A percentile compares a stretch with the other conserved stretches of the same genome.
Evolutionary conservation across 257 asterid genomes (phyloP).

Genomic region (Capsicum pubescens): DNA sequence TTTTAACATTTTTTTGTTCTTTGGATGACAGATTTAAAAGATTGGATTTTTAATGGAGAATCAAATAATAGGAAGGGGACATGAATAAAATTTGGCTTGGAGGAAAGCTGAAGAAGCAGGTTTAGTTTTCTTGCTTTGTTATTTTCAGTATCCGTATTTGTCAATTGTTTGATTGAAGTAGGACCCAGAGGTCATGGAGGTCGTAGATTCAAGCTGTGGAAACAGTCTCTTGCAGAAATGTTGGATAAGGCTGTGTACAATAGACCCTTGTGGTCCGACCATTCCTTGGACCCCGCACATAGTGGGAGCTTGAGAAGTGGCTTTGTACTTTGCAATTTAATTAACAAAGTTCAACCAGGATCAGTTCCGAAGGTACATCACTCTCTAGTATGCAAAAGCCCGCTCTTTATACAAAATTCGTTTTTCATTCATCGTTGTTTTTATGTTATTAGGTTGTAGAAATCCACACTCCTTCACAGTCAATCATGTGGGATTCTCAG

Average conservation of each 20-base stretch:
- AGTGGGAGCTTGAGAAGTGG: constrained; percentile 57
- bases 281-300: too few species aligned
- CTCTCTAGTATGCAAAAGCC: neutral
- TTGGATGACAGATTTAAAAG: neutral
- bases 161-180: neutral
- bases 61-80: constrained; percentile 51
- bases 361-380: constrained; percentile 78
- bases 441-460: constrained; percentile 62
- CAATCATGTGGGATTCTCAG: constrained; percentile 78
- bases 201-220: too few species aligned
- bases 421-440: neutral
- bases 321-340: constrained; percentile 75
- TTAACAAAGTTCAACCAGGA: constrained; percentile 83
- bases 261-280: too few species aligned
- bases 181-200: neutral
- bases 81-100: constrained; percentile 72
- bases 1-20: too few species aligned
- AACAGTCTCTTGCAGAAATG: too few species aligned
- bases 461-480: constrained; percentile 48
- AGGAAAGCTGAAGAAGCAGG: constrained; percentile 98
- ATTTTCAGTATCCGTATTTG: constrained; percentile 13
- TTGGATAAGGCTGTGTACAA: too few species aligned
- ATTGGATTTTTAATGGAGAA: constrained; percentile 61
- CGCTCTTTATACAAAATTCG: neutral
- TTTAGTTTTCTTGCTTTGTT: constrained; percentile 1